Base-by-base conservation (phyloP, 495 filamentous ascomycete genomes). In the Aspergillus taichungensis region DNA sequence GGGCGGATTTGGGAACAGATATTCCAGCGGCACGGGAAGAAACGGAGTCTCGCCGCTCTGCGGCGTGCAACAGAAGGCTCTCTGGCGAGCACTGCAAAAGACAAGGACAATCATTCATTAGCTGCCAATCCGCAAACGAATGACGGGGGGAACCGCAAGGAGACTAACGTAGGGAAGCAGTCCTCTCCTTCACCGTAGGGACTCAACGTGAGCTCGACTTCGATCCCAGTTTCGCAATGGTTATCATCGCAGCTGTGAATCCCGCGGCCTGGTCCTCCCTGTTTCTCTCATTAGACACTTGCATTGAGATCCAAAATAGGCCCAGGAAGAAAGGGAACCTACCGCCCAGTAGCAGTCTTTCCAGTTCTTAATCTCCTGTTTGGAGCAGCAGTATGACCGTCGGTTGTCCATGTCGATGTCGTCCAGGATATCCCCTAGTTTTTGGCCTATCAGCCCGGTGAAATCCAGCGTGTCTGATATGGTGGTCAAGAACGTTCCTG, bases 1-100 rank as follows among this genome's bases (percentile, higher is more conserved):
- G 18, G 61, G 61, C 1, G 56, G 54, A 33, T 62, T 40, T 6
- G 37, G 12, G 37, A 69, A 67, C 6, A 67, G 52, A 13, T 64
- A 46, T 9, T 64, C 59, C 8, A 67, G 45, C 2, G 55, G 44
- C 2, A 68, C 61, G 5, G 63, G 63, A 2, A 63, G 40, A 44
- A 64, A 66, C 0, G 45, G 48, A 1, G 45, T 37, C 10, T 56
- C 34, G 28, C 48, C 56, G 18, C 45, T 42, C 2, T 32, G 12
- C 6, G 43, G 43, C 1, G 28, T 36, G 41, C 61, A 64, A 45
- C 61, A 64, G 46, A 61, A 64, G 6, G 46, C 44, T 13, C 60
- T 42, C 12, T 46, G 47, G 10, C 30, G 28, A 9, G 24, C 29
- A 8, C 32, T 35, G 36, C 36, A 24, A 24, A 24, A 24, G 18